phyloP scores from a whole-genome alignment of 805 yeast genomes.

The Torulaspora franciscae region DNA sequence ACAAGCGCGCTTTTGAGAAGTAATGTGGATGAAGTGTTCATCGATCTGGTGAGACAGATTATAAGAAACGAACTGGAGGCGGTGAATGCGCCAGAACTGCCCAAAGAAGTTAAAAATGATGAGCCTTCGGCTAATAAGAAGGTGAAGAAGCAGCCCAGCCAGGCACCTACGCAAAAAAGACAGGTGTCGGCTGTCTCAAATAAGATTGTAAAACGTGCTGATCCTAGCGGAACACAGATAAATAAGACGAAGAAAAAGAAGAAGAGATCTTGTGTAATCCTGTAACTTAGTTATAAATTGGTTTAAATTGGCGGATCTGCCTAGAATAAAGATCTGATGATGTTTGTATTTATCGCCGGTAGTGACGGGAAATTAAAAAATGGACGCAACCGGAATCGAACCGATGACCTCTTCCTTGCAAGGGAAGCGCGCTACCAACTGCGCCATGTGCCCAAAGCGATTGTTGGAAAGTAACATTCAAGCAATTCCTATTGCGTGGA shows the following conservation, averaged over 20 bases:
- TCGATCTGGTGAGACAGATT: slow-evolving; percentile 84
- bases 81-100: slow-evolving; percentile 7
- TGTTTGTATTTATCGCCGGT: too few relatives aligned
- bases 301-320: neutral
- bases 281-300: slow-evolving; percentile 6
- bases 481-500: too few relatives aligned
- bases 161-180: neutral
- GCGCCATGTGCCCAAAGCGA: slow-evolving; percentile 62
- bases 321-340: neutral
- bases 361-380: too few relatives aligned
- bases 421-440: slow-evolving; percentile 76
- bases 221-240: neutral
- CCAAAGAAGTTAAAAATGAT: slow-evolving; percentile 1
- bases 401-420: slow-evolving; percentile 73
- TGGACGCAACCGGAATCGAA: slow-evolving; percentile 73
- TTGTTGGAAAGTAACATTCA: neutral
- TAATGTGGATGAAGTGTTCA: slow-evolving; percentile 86
- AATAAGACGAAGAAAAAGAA: slow-evolving; percentile 14
- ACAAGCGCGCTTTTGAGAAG: slow-evolving; percentile 88
- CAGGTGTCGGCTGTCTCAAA: slow-evolving; percentile 1
- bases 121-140: slow-evolving; percentile 1
- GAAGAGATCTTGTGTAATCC: slow-evolving; percentile 18
- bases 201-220: slow-evolving; percentile 2
- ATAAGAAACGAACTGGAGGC: slow-evolving; percentile 38
- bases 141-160: slow-evolving; percentile 1